These are phyloP conservation scores for Phaseolus lunatus DNA, from an alignment of 306 rosid genomes.

Conservation along the genomic window DNA sequence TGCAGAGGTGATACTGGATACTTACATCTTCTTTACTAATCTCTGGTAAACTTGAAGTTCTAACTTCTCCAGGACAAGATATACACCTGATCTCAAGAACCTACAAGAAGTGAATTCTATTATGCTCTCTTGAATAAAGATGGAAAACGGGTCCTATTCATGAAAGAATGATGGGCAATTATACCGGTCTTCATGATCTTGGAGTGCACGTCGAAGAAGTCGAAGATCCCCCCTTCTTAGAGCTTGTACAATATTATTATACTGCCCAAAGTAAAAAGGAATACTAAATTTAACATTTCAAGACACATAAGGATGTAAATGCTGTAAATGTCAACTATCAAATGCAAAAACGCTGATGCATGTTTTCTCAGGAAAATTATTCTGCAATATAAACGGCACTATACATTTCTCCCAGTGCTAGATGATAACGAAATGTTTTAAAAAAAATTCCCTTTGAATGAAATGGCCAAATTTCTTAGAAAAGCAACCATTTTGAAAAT, in stretches of 20 bases:
- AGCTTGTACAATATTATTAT: constrained; percentile 73
- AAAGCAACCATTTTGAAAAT: constrained; percentile 22
- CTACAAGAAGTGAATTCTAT: constrained; percentile 51
- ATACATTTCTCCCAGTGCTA: constrained; percentile 11
- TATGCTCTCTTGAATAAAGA: constrained; percentile 23
- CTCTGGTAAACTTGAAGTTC: constrained; percentile 98
- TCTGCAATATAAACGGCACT: not conserved
- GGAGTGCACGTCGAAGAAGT: constrained; percentile 87
- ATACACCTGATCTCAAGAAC: constrained; percentile 96
- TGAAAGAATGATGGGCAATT: constrained; percentile 26
- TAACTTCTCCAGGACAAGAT: constrained; percentile 94
- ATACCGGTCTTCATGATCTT: constrained; percentile 85
- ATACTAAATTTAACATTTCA: constrained; percentile 36
- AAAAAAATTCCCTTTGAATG: constrained; percentile 14
- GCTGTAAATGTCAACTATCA: constrained; percentile 19
- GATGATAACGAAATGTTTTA: not conserved
- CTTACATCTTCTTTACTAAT: constrained; percentile 92
- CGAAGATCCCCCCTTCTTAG: constrained; percentile 92
- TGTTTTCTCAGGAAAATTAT: constrained; percentile 22
- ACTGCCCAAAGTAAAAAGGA: constrained; percentile 58
- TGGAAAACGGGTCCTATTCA: constrained; percentile 21
- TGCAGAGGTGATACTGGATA: constrained; percentile 18
- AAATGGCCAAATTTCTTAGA: constrained; percentile 9
- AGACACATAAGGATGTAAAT: constrained; percentile 31
- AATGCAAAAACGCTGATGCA: constrained; percentile 17